Evolutionary conservation across 768 basidiomycete genomes (phyloP).

Genomic region (Gloeopeniophorella convolvens): DNA sequence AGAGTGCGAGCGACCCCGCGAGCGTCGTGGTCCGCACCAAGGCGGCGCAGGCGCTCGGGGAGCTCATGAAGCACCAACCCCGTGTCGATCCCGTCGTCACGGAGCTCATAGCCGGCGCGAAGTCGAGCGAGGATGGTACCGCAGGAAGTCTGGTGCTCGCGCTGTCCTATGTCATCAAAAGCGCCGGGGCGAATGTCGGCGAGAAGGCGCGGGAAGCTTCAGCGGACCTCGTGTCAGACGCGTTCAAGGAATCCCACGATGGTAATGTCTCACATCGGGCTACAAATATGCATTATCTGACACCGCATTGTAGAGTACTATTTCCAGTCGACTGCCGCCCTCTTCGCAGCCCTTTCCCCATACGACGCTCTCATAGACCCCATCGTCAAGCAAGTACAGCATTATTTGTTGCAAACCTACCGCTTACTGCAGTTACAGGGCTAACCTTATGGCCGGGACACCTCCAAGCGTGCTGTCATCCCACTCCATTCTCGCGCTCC

Average conservation of each 20-base stretch:
- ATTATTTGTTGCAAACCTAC: not conserved
- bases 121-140: constrained; percentile 58
- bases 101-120: constrained; percentile 64
- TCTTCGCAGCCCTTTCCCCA: constrained; percentile 58
- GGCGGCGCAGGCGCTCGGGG: constrained; percentile 80
- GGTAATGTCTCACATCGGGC: constrained; percentile 35
- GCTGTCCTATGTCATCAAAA: constrained; percentile 66
- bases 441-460: constrained; percentile 61
- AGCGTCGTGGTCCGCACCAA: constrained; percentile 73
- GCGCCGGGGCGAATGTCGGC: constrained; percentile 67
- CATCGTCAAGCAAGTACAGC: constrained; percentile 57
- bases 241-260: constrained; percentile 66
- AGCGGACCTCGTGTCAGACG: constrained; percentile 68
- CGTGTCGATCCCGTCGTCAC: constrained; percentile 92
- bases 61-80: constrained; percentile 85
- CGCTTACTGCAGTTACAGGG: constrained; percentile 31
- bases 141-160: constrained; percentile 71
- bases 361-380: constrained; percentile 58
- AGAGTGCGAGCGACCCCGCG: constrained; percentile 76
- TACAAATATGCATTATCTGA: not conserved
- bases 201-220: constrained; percentile 68
- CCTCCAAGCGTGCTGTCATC: constrained; percentile 59
- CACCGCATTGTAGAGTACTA: constrained; percentile 50
- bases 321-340: constrained; percentile 51
- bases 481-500: constrained; percentile 50